A percentile compares a stretch with the other conserved stretches of the same genome.
phyloP scores from a whole-genome alignment of 2,329 filamentous ascomycete species.

The Calonectria fujianensis region DNA sequence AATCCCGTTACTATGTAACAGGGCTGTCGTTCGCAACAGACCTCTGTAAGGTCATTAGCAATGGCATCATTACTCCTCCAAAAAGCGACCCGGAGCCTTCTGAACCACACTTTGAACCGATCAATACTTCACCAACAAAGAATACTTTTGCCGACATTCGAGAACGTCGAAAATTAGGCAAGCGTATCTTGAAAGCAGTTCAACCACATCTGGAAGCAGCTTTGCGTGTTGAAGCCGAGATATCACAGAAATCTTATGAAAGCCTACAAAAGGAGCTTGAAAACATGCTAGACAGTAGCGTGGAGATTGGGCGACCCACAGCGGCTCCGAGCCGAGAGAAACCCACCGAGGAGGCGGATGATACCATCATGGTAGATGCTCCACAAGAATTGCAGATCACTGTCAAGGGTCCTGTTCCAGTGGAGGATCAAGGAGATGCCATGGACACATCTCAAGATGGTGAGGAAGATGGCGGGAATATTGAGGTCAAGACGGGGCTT shows the following conservation, averaged over 20 bases:
- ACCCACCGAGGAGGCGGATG: slow-evolving; percentile 63
- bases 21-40: slow-evolving; percentile 75
- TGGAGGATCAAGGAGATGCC: slow-evolving; percentile 57
- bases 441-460: slow-evolving; percentile 61
- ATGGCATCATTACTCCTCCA: slow-evolving; percentile 69
- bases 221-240: slow-evolving; percentile 86
- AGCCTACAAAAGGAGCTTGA: slow-evolving; percentile 84
- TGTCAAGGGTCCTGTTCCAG: slow-evolving; percentile 59
- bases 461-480: slow-evolving; percentile 62
- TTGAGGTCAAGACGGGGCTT: slow-evolving; percentile 67
- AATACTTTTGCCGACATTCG: slow-evolving; percentile 80
- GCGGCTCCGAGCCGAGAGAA: slow-evolving; percentile 61
- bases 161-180: slow-evolving; percentile 89
- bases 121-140: slow-evolving; percentile 70
- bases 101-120: slow-evolving; percentile 58
- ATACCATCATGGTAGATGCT: slow-evolving; percentile 73
- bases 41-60: slow-evolving; percentile 72
- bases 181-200: slow-evolving; percentile 89
- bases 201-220: slow-evolving; percentile 87
- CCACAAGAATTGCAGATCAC: slow-evolving; percentile 67
- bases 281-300: slow-evolving; percentile 80
- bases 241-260: slow-evolving; percentile 82
- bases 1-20: slow-evolving; percentile 74
- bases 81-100: slow-evolving; percentile 52
- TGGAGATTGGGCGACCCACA: slow-evolving; percentile 71